Conservation (phyloP, 805 yeast species). For the Metschnikowia sp. region DNA sequence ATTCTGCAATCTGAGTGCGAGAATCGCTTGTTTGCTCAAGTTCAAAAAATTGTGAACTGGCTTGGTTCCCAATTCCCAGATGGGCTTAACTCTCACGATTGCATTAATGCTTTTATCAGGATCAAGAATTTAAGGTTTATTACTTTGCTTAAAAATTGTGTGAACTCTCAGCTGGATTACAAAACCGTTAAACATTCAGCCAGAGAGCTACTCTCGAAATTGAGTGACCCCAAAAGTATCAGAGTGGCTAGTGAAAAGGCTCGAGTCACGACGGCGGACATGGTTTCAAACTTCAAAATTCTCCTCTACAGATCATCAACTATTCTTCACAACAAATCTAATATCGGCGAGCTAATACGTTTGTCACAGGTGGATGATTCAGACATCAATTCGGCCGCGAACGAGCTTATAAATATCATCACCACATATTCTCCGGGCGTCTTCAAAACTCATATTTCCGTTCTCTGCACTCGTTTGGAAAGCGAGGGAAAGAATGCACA, state of each 20-base stretch:
- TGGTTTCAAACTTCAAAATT: slow-evolving; percentile 52
- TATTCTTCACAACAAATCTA: slow-evolving; percentile 62
- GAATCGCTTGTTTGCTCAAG: slow-evolving; percentile 26
- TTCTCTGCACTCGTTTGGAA: slow-evolving; percentile 41
- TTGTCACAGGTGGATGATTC: slow-evolving; percentile 36
- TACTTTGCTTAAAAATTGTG: slow-evolving; percentile 52
- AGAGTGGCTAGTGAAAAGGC: slow-evolving; percentile 27
- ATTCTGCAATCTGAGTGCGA: slow-evolving; percentile 1
- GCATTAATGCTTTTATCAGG: slow-evolving; percentile 50
- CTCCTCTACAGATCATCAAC: slow-evolving; percentile 60
- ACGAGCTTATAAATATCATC: slow-evolving; percentile 55
- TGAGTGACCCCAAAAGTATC: slow-evolving; percentile 51
- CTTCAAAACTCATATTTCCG: slow-evolving; percentile 55
- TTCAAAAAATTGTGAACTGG: slow-evolving; percentile 61
- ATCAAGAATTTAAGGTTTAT: slow-evolving; percentile 58
- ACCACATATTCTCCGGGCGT: slow-evolving; percentile 61
- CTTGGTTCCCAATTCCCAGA: slow-evolving; percentile 56
- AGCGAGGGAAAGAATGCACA: slow-evolving; percentile 16
- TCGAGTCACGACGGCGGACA: slow-evolving; percentile 43
- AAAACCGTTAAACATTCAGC: slow-evolving; percentile 57
- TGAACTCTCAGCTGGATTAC: slow-evolving; percentile 57
- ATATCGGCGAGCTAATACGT: slow-evolving; percentile 52
- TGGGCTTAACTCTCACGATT: slow-evolving; percentile 43
- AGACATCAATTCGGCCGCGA: slow-evolving; percentile 36
- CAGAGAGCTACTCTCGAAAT: slow-evolving; percentile 56